Evolutionary conservation across 345 rosid species (phyloP).

Genomic region (Melastoma malabathricum): DNA sequence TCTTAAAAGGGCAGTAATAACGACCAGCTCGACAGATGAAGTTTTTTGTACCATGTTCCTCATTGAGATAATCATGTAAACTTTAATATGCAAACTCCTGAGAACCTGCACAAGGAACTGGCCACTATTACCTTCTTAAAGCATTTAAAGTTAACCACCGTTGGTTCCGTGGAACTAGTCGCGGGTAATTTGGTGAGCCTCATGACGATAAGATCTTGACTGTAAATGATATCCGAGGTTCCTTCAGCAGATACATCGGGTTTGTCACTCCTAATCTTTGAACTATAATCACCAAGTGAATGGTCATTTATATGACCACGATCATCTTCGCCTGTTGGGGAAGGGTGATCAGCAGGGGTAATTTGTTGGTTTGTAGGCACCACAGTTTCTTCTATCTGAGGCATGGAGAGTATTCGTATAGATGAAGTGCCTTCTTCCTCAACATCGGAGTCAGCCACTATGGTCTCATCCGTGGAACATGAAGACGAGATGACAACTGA

Average conservation of each 20-base stretch:
- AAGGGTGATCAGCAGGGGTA: neutral
- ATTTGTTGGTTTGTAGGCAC: constrained; percentile 2
- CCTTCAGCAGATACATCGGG: constrained; percentile 38
- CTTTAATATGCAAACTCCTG: no score
- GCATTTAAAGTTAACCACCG: constrained; percentile 55
- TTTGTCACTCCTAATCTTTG: constrained; percentile 21
- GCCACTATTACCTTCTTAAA: constrained; percentile 61
- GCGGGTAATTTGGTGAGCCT: constrained; percentile 22
- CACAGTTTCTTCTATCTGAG: constrained; percentile 3
- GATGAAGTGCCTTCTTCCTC: constrained; percentile 28
- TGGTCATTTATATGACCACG: constrained; percentile 6
- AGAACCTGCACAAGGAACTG: neutral
- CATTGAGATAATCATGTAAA: no score
- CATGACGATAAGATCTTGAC: constrained; percentile 42
- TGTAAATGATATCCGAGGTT: constrained; percentile 55
- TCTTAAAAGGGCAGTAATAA: no score
- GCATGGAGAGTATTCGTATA: neutral
- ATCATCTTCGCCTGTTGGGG: constrained; percentile 8
- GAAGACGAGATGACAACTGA: constrained; percentile 77
- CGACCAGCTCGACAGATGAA: no score
- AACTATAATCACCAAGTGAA: constrained; percentile 13
- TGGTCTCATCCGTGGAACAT: constrained; percentile 91
- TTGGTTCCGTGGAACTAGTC: constrained; percentile 14
- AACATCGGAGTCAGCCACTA: constrained; percentile 81
- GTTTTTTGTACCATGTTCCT: no score